Percentiles rank a stretch among this genome's conserved stretches.
Conservation (phyloP, 805 yeast species). For the Isabelozyma rhagii region DNA sequence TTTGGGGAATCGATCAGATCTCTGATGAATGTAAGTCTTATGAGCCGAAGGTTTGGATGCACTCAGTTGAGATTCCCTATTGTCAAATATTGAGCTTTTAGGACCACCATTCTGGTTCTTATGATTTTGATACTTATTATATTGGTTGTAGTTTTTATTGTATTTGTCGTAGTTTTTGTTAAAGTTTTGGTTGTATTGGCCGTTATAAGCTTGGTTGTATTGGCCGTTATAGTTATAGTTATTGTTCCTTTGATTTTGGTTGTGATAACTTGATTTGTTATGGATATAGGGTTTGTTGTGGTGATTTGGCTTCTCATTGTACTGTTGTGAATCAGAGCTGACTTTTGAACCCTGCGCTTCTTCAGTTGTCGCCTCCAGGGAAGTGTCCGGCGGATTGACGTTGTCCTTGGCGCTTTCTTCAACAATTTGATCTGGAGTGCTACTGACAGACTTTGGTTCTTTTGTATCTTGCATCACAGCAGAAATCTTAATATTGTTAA, state of each 20-base stretch:
- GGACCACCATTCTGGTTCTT: conserved; percentile 2
- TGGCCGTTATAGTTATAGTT: background rate
- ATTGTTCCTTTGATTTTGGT: background rate
- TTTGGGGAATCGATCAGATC: too few species aligned
- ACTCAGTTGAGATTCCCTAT: background rate
- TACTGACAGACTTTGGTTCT: background rate
- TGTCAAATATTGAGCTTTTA: background rate
- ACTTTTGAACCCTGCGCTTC: too few species aligned
- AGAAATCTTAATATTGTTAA: background rate
- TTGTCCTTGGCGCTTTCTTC: background rate
- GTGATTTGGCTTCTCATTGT: too few species aligned
- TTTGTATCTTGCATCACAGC: background rate
- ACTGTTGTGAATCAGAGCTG: too few species aligned
- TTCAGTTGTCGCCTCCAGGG: too few species aligned
- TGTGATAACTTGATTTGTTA: too few species aligned
- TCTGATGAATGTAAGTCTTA: background rate
- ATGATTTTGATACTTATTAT: conserved; percentile 1
- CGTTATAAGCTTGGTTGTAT: background rate
- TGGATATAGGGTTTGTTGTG: too few species aligned
- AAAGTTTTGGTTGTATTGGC: background rate
- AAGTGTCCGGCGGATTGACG: too few species aligned
- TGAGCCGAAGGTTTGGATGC: too few species aligned
- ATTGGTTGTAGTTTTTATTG: background rate
- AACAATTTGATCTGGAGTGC: too few species aligned
- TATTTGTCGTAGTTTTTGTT: background rate